These are phyloP conservation scores for Kazachstania bromeliacearum DNA, from an alignment of 805 yeast species.

Conservation along the genomic window DNA sequence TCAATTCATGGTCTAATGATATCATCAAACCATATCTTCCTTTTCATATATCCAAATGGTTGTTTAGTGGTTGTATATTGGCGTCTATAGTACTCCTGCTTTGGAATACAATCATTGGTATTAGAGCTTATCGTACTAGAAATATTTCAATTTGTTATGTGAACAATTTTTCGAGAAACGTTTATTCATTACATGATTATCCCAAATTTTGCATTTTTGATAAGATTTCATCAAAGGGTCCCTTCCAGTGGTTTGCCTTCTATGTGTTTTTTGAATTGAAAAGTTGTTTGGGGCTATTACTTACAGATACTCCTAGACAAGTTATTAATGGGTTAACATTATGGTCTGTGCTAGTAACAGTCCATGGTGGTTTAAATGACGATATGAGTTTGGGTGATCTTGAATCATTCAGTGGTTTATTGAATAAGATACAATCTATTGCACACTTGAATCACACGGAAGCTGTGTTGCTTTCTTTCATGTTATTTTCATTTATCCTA, in stretches of 20 bases:
- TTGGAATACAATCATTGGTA: constrained; percentile 50
- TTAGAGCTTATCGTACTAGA: constrained; percentile 45
- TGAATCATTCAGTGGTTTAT: constrained; percentile 23
- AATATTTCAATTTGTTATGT: constrained; percentile 65
- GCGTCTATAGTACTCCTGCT: constrained; percentile 51
- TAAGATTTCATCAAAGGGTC: constrained; percentile 50
- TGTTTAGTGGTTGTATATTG: constrained; percentile 69
- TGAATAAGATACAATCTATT: constrained; percentile 41
- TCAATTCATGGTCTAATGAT: constrained; percentile 54
- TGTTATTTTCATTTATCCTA: constrained; percentile 63
- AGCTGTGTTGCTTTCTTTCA: constrained; percentile 61
- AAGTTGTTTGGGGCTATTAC: constrained; percentile 48
- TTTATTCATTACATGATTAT: constrained; percentile 49
- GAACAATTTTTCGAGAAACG: constrained; percentile 48
- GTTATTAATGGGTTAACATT: constrained; percentile 69
- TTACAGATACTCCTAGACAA: constrained; percentile 83
- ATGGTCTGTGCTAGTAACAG: constrained; percentile 36
- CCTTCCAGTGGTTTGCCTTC: constrained; percentile 60
- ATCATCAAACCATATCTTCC: constrained; percentile 40
- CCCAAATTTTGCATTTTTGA: constrained; percentile 64
- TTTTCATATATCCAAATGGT: constrained; percentile 49
- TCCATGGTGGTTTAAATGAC: constrained; percentile 18
- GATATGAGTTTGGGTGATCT: constrained; percentile 24
- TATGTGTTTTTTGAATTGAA: constrained; percentile 55
- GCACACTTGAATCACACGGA: constrained; percentile 52